Percentiles rank a stretch among this genome's conserved stretches.
Evolutionary conservation across 495 filamentous ascomycete genomes (phyloP).

Genomic region (Tuber magnatum): DNA sequence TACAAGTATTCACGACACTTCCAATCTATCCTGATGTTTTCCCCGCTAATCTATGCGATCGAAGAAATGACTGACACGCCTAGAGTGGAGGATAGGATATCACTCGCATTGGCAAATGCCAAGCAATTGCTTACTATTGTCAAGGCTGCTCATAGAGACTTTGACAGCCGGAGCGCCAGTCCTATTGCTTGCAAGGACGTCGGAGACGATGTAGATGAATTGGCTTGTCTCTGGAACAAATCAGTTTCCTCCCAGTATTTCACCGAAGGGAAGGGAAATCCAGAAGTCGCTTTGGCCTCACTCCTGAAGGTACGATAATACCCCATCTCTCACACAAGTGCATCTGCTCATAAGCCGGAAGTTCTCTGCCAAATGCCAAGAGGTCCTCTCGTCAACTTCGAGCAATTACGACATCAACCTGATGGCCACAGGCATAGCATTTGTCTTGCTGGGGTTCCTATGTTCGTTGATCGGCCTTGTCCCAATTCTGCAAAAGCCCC

Average conservation of each 20-base stretch:
- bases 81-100: constrained; percentile 52
- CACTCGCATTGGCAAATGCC: constrained; percentile 67
- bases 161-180: constrained; percentile 43
- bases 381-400: constrained; percentile 52
- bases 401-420: constrained; percentile 75
- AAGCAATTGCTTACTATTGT: constrained; percentile 69
- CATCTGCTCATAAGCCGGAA: background rate
- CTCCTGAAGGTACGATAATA: constrained; percentile 5
- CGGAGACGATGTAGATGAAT: constrained; percentile 49
- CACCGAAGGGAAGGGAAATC: background rate
- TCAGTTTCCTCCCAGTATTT: background rate
- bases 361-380: constrained; percentile 34
- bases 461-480: constrained; percentile 39
- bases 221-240: constrained; percentile 50
- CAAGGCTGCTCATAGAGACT: constrained; percentile 59
- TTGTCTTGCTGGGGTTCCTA: constrained; percentile 46
- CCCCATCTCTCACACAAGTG: background rate
- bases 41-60: constrained; percentile 6
- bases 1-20: constrained; percentile 5
- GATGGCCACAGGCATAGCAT: constrained; percentile 51
- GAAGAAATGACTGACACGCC: constrained; percentile 23
- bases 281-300: background rate
- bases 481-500: constrained; percentile 21
- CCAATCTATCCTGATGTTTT: background rate
- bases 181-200: constrained; percentile 45